Evolutionary conservation across 352 stramenopile species (phyloP), one percentile per base, ranked within the genome.

Genomic region (Globisporangium rhizosaccharum): DNA sequence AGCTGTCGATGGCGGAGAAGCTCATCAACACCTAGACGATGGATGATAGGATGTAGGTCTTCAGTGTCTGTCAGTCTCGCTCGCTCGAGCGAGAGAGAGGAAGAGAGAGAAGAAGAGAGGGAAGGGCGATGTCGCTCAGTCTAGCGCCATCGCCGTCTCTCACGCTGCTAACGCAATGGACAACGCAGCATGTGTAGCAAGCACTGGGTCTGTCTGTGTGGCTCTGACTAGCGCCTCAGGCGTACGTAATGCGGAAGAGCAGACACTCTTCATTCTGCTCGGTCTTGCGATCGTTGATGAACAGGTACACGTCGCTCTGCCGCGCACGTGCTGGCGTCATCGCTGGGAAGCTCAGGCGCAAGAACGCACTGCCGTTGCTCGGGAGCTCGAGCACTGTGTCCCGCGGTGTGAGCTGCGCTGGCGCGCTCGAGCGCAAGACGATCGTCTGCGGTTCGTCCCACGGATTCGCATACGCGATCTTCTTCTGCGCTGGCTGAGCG

Each of bases 1-100:
- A 99, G 79, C 78, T 99, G 47, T 93, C 88, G 41, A 98, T 99
- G 86, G 92, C 96, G 36, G 96, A 99, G 75, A 98, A 99, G 80
- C 82, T 99, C 68, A 97, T 98, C 77, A 94, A 90, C 71, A 81
- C 85, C 18, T 94, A 90, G 66, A 75, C 5, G 33, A 39, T 39
- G 33, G 33, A 39, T 39, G 33, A 39, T 39, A 39, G 33, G 15
- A 47, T 10, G 23, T 33, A 57, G 18, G 36, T 45, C 33, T 39
- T 39, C 33, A 10, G 33, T 39, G 33, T 39, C 33, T 39, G 33
- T 39, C 33, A 39, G 33, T 10, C 33, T 46, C 41, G 41, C 14
- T 46, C 41, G 14, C 14, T n/a, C 14, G 33, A 39, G 33, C 10
- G 10, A 39, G 33, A 39, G 33, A 39, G 33, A 39, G 33, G 10